These are phyloP conservation scores for Cyberlindnera samutprakarnensis DNA, from an alignment of 805 yeast species.

Conservation along the genomic window DNA sequence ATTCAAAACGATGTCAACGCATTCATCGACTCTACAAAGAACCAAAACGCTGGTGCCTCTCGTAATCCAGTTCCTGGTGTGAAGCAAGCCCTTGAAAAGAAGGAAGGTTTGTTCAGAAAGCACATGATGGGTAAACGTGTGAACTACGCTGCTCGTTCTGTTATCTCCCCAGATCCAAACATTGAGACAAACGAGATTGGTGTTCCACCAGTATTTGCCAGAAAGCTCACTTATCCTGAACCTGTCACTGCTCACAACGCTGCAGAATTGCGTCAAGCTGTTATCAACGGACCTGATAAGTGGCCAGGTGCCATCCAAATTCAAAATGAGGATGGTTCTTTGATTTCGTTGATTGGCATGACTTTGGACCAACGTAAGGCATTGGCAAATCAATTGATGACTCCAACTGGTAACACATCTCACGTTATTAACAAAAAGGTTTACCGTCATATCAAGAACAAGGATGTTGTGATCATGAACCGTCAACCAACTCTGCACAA, in stretches of 20 bases:
- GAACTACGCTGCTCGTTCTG: slow-evolving; percentile 97
- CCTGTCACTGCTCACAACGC: slow-evolving; percentile 93
- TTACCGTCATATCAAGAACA: slow-evolving; percentile 86
- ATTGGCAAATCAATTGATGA: slow-evolving; percentile 85
- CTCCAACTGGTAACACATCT: slow-evolving; percentile 60
- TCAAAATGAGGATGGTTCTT: slow-evolving; percentile 89
- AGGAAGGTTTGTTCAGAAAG: slow-evolving; percentile 96
- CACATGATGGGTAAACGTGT: slow-evolving; percentile 99
- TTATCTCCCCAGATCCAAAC: slow-evolving; percentile 97
- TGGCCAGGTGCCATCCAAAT: slow-evolving; percentile 99
- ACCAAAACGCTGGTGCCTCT: slow-evolving; percentile 61
- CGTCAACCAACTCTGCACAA: slow-evolving; percentile 99
- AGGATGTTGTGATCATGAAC: slow-evolving; percentile 95
- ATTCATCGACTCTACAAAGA: slow-evolving; percentile 86
- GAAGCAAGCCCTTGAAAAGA: slow-evolving; percentile 95
- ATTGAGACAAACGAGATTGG: slow-evolving; percentile 97
- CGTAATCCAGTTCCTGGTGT: slow-evolving; percentile 82
- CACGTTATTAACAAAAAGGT: slow-evolving; percentile 83
- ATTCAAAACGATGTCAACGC: slow-evolving; percentile 93
- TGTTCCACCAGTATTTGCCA: slow-evolving; percentile 97
- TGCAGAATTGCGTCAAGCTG: slow-evolving; percentile 86
- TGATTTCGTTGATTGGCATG: slow-evolving; percentile 81
- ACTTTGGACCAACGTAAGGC: slow-evolving; percentile 91
- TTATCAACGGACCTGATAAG: slow-evolving; percentile 91
- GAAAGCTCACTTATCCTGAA: slow-evolving; percentile 92